phyloP scores from a whole-genome alignment of 768 basidiomycete species.

The Boletus coccyginus region DNA sequence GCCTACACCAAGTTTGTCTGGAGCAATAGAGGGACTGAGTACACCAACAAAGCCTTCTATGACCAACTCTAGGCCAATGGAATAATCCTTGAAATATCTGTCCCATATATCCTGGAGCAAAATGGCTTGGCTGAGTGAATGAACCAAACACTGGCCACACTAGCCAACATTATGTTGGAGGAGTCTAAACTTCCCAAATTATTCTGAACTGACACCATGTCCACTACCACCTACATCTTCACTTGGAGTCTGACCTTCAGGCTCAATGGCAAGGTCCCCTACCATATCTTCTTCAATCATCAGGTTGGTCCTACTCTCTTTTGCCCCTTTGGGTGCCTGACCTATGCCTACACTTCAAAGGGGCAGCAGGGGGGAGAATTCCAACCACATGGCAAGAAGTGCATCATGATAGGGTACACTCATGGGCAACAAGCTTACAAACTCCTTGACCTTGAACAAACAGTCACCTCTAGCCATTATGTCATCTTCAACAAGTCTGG shows the following conservation, averaged over 20 bases:
- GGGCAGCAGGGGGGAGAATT: neutral
- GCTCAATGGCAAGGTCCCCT: neutral
- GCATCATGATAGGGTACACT: no score
- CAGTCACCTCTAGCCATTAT: neutral
- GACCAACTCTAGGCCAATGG: neutral
- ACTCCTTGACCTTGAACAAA: neutral
- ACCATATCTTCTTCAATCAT: neutral
- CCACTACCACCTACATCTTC: neutral
- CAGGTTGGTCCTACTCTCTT: neutral
- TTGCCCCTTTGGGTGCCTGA: neutral
- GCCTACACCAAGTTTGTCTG: neutral
- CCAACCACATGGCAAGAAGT: neutral
- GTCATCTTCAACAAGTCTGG: neutral
- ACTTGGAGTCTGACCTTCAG: neutral
- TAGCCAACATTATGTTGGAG: no score
- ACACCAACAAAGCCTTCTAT: neutral
- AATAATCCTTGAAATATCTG: neutral
- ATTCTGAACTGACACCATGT: no score
- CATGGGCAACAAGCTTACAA: no score
- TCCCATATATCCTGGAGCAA: neutral
- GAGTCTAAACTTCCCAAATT: no score
- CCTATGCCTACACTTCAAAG: neutral
- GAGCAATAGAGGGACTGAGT: neutral
- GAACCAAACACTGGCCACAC: no score
- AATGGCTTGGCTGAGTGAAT: neutral